phyloP scores from a whole-genome alignment of 129 eudicot species.

The Artemisia argyi region DNA sequence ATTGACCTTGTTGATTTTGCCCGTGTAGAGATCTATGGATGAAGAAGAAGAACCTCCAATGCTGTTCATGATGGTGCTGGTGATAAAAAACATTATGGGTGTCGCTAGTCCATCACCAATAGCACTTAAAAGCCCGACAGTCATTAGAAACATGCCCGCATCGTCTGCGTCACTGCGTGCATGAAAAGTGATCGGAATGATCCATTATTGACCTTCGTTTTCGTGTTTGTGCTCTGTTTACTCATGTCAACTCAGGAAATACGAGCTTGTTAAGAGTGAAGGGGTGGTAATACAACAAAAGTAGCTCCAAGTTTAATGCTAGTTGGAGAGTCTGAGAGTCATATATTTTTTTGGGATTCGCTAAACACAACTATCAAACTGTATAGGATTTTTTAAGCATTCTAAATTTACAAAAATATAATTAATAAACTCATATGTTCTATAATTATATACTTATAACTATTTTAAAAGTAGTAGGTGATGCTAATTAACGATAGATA shows the following conservation, averaged over 20 bases:
- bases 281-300: too few relatives aligned
- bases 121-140: slow-evolving; percentile 65
- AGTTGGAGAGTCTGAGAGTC: too few relatives aligned
- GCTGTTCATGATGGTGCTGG: slow-evolving; percentile 78
- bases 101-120: slow-evolving; percentile 73
- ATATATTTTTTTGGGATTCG: too few relatives aligned
- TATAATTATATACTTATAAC: too few relatives aligned
- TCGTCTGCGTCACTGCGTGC: slow-evolving; percentile 89
- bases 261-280: too few relatives aligned
- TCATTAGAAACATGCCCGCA: slow-evolving; percentile 55
- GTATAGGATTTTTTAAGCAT: too few relatives aligned
- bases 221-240: not conserved
- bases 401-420: too few relatives aligned
- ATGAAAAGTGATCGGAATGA: slow-evolving; percentile 71
- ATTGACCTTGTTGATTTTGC: slow-evolving; percentile 60
- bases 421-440: too few relatives aligned
- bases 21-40: slow-evolving; percentile 23
- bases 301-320: too few relatives aligned
- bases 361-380: too few relatives aligned
- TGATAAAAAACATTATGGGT: slow-evolving; percentile 58
- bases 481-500: too few relatives aligned
- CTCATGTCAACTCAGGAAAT: slow-evolving; percentile 19
- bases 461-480: too few relatives aligned
- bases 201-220: slow-evolving; percentile 28
- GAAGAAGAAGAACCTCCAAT: slow-evolving; percentile 41